Evolutionary conservation across 2,329 filamentous ascomycete genomes (phyloP).

Genomic region (Arthroderma uncinatum): DNA sequence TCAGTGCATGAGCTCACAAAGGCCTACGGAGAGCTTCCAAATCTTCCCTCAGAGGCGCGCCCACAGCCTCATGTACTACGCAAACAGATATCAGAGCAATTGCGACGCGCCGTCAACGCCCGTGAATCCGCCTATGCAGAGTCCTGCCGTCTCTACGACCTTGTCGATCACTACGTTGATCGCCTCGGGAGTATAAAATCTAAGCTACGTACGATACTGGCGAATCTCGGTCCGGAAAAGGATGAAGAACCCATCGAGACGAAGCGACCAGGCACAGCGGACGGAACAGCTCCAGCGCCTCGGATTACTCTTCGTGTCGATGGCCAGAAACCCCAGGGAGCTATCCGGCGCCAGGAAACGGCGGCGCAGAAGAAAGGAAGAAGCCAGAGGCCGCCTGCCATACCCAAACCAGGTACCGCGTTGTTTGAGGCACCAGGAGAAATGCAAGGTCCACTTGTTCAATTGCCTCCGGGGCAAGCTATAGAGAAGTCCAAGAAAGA

Average conservation of each 20-base stretch:
- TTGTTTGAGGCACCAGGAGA: not conserved
- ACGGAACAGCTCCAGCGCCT: conserved; percentile 25
- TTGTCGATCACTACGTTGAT: conserved; percentile 46
- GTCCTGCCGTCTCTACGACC: conserved; percentile 46
- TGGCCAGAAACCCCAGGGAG: conserved; percentile 15
- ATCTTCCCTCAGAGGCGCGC: conserved; percentile 37
- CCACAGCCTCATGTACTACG: conserved; percentile 45
- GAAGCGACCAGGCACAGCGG: conserved; percentile 34
- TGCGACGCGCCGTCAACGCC: conserved; percentile 45
- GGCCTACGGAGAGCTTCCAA: conserved; percentile 40
- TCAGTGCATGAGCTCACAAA: conserved; percentile 34
- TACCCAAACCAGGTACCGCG: not conserved
- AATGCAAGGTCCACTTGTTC: not conserved
- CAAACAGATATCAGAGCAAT: conserved; percentile 45
- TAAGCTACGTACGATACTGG: conserved; percentile 47
- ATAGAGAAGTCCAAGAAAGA: conserved; percentile 9
- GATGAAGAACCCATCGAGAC: conserved; percentile 22
- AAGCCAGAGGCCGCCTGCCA: not conserved
- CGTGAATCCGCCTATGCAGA: conserved; percentile 48
- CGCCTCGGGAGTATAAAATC: conserved; percentile 48
- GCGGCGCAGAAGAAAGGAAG: not conserved
- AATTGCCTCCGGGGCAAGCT: not conserved
- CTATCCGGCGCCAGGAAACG: not conserved
- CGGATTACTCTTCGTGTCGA: conserved; percentile 36
- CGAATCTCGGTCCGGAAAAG: conserved; percentile 35